A percentile compares a stretch with the other conserved stretches of the same genome.
Conservation (phyloP, 345 rosid genomes). For the Theobroma cacao region DNA sequence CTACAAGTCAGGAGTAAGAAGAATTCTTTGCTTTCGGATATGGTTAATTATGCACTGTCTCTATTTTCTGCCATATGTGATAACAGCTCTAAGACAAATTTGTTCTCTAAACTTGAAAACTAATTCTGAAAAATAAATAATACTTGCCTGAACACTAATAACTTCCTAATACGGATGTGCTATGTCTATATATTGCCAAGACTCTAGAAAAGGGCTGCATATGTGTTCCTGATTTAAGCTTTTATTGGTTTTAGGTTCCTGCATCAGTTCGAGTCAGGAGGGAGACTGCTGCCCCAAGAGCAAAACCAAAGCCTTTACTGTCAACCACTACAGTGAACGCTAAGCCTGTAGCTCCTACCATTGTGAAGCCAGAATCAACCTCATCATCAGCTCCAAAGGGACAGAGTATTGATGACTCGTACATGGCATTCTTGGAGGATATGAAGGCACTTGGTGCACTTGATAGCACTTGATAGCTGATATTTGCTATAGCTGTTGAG, state of each 20-base stretch:
- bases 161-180: background rate
- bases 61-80: background rate
- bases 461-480: slow-evolving; percentile 87
- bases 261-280: slow-evolving; percentile 96
- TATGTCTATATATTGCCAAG: background rate
- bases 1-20: background rate
- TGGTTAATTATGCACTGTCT: background rate
- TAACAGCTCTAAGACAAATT: background rate
- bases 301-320: slow-evolving; percentile 57
- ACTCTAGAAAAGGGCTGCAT: background rate
- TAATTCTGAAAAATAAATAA: background rate
- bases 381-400: slow-evolving; percentile 51
- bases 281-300: slow-evolving; percentile 62
- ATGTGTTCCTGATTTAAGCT: background rate
- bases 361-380: slow-evolving; percentile 46
- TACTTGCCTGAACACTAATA: background rate
- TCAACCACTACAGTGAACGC: slow-evolving; percentile 26
- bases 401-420: slow-evolving; percentile 86
- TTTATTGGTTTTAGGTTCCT: slow-evolving; percentile 61
- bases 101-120: background rate
- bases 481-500: background rate
- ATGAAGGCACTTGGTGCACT: slow-evolving; percentile 99
- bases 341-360: slow-evolving; percentile 43
- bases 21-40: background rate
- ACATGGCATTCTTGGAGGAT: slow-evolving; percentile 85